Base-by-base conservation (phyloP, 805 yeast species). In the Teunomyces aglyptinius region DNA sequence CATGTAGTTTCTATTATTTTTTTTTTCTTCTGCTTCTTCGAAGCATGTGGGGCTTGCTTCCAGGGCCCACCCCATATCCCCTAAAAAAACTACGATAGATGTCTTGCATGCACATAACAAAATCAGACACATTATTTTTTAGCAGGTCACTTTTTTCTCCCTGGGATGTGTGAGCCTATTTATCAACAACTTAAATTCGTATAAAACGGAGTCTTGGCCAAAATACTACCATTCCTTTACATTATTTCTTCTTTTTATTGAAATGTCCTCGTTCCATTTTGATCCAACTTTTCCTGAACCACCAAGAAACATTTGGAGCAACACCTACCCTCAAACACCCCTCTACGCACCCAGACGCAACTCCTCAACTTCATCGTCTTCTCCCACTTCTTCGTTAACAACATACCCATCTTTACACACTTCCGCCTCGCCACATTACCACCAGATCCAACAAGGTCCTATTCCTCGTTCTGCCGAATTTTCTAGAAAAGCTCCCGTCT, bases 91-190 rank as follows among this genome's bases (percentile, higher is more conserved):
- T 12, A 31, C 33, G 33, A 31, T 13, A 31, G 33, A 31, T 31
- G 33, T 31, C 33, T 31, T 7, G 33, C 33, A 31, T 31, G 33
- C 33, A 31, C 33, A 31, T 31, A 36, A 36, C 24, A 22, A 36
- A 36, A 36, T 36, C 28, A 36, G 38, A 35, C 39, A 20, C 39
- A 36, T 22, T 36, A 36, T 36, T 36, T 36, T 36, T 36, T 36
- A 36, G 28, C 39, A 36, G 39, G 39, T 36, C 39, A 36, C 39
- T 6, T 36, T 36, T 36, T 36, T 36, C 39, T 36, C 26, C 39
- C 15, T 20, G 8, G 15, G 26, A 6, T 31, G 38, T 19, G 38
- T 34, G 38, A 34, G 38, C 38, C 22, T 34, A 34, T 34, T 34
- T 34, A 34, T 16, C 38, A 11, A 34, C 38, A 34, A 34, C 38